phyloP scores from a whole-genome alignment of 345 rosid species.

The Lepidium africanum region DNA sequence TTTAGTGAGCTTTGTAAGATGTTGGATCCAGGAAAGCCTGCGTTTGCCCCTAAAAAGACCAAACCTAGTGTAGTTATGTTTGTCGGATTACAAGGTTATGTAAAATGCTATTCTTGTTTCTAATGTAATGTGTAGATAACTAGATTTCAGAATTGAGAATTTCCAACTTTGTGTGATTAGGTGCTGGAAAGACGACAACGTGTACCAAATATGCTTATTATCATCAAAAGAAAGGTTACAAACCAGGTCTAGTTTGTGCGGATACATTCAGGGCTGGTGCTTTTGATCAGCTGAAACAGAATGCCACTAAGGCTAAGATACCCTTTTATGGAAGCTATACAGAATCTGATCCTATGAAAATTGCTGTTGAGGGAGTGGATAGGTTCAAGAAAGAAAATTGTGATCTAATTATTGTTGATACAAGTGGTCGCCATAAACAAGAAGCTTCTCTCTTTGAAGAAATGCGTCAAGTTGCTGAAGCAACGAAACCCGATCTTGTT shows the following conservation, averaged over 20 bases:
- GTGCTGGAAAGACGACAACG: constrained; percentile 80
- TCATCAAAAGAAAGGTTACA: constrained; percentile 85
- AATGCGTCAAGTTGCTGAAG: constrained; percentile 97
- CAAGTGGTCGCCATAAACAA: constrained; percentile 96
- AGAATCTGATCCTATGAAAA: constrained; percentile 92
- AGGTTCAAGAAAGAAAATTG: constrained; percentile 83
- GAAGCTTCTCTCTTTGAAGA: constrained; percentile 97
- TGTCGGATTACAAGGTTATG: constrained; percentile 63
- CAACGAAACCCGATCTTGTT: constrained; percentile 92
- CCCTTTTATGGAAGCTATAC: constrained; percentile 86
- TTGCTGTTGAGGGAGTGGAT: constrained; percentile 92
- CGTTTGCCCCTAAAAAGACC: constrained; percentile 74
- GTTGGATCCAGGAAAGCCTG: constrained; percentile 87
- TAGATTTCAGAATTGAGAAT: neutral
- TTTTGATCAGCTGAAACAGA: constrained; percentile 87
- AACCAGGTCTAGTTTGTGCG: constrained; percentile 83
- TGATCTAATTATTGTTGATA: constrained; percentile 89
- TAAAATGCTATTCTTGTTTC: neutral
- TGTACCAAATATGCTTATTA: constrained; percentile 81
- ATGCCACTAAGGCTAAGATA: constrained; percentile 78
- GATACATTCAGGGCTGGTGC: constrained; percentile 76
- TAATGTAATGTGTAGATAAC: neutral
- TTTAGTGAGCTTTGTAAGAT: constrained; percentile 83
- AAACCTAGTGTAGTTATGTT: constrained; percentile 75
- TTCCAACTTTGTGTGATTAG: constrained; percentile 21